Evolutionary conservation across 192 early-diverging fungal genomes (phyloP).

Genomic region (Endogone sp.): DNA sequence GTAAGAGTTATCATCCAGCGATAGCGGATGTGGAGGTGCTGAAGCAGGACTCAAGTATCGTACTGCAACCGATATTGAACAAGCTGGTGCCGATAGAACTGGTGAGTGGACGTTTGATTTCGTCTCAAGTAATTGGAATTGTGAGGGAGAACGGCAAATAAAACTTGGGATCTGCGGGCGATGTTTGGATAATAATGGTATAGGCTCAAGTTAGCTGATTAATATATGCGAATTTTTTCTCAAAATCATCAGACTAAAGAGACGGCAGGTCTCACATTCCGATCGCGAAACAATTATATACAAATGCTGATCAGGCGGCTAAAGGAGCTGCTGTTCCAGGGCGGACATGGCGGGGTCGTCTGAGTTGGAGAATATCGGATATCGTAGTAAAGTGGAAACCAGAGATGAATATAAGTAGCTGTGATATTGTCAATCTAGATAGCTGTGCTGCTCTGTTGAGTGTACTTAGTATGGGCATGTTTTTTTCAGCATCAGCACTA

Average conservation of each 20-base stretch:
- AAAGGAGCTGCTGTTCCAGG: background rate
- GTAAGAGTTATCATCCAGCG: conserved; percentile 31
- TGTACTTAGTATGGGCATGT: no score
- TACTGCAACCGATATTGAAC: conserved; percentile 22
- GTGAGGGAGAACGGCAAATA: no score
- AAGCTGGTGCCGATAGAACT: conserved; percentile 19
- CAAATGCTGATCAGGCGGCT: conserved; percentile 15
- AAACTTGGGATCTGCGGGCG: no score
- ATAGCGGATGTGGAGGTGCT: conserved; percentile 23
- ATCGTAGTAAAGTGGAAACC: no score
- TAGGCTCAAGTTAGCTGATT: background rate
- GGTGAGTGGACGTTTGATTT: conserved; percentile 9
- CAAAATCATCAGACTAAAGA: conserved; percentile 14
- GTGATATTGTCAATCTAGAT: no score
- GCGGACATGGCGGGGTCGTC: no score
- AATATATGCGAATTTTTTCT: background rate
- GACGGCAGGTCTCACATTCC: conserved; percentile 17
- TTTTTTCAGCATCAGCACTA: no score
- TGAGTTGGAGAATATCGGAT: no score
- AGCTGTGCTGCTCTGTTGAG: no score
- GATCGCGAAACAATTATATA: conserved; percentile 26
- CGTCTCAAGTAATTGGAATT: background rate
- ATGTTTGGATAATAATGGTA: background rate
- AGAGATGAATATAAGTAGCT: no score
- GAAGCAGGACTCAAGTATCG: conserved; percentile 28